Evolutionary conservation across 2,329 filamentous ascomycete species (phyloP), one percentile per base, ranked within the genome.

Genomic region (Fusarium sp.): DNA sequence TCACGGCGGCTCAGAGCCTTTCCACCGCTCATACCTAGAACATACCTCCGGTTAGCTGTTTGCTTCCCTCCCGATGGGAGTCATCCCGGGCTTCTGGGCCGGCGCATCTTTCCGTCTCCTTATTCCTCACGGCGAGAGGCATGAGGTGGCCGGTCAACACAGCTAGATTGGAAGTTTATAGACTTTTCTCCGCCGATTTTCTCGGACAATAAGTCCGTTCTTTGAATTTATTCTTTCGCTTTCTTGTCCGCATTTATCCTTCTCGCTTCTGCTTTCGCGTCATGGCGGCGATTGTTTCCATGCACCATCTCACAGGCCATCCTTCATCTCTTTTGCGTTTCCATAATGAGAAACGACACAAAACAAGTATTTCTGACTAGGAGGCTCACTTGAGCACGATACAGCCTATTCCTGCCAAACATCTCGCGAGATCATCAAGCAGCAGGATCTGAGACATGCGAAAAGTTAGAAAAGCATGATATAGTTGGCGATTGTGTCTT

Each of bases 281-380:
- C 56, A 55, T 55, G 48, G 52, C 48, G 54, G 40, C 41, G 54
- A 41, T 65, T 57, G 62, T 65, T 62, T 47, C 33, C 53, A 58
- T 44, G 46, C 46, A 44, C 15, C 52, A 65, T 63, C 37, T 33
- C 56, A 66, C 59, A 57, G 48, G 32, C 45, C 27, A 47, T 53
- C 56, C 62, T 68, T 69, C 59, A 65, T 62, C 48, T 70, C 55
- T 37, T 41, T 39, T 9, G 40, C 17, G 37, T 49, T 39, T 49
- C 44, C 32, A 11, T 17, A 39, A 11, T n/a, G 37, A 35, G 35
- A 35, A 44, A 66, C 51, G 48, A 9, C 46, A 56, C 60, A 62
- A 61, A 50, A 60, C 30, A 30, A 20, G 17, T 54, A 47, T 57
- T 41, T 60, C 52, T 51, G 41, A 60, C 43, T 37, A 30, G 33